A percentile compares a stretch with the other conserved stretches of the same genome.
These are phyloP conservation scores for Verbascum thapsus DNA, from an alignment of 257 asterid species.

Conservation along the genomic window DNA sequence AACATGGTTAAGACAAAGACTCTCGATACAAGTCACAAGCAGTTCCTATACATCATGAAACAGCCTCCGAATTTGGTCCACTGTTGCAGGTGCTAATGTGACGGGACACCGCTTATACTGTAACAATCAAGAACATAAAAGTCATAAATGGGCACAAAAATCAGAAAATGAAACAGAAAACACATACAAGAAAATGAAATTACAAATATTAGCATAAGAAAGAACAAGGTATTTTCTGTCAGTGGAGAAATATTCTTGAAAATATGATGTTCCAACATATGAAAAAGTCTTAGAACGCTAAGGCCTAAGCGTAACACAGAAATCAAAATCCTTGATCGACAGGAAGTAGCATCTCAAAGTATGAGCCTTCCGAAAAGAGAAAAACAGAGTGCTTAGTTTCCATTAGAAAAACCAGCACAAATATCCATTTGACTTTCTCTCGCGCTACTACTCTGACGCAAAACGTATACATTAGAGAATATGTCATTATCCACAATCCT, in stretches of 20 bases:
- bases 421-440: no score
- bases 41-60: constrained; percentile 70
- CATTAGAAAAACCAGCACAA: no score
- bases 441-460: no score
- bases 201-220: not conserved
- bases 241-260: not conserved
- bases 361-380: no score
- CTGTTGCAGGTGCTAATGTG: constrained; percentile 79
- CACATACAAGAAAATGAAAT: no score
- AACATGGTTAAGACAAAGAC: not conserved
- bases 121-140: constrained; percentile 14
- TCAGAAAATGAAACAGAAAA: not conserved
- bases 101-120: constrained; percentile 98
- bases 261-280: not conserved
- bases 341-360: no score
- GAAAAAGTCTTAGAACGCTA: no score
- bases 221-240: no score
- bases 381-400: no score
- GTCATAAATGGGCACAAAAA: not conserved
- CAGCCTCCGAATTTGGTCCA: constrained; percentile 91
- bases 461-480: no score
- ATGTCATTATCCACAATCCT: not conserved
- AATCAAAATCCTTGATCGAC: no score
- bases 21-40: constrained; percentile 1
- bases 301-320: no score